Evolutionary conservation across 129 eudicot genomes (phyloP).

Genomic region (carrot (Daucus carota)): DH1_v3.0 NC_030385.2:28997501-28998000

Average conservation of each 20-base stretch:
- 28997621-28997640: background rate
- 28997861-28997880: slow-evolving; percentile 98
- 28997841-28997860: slow-evolving; percentile 92
- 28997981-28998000: background rate
- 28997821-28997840: slow-evolving; percentile 14
- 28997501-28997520: no score
- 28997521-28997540: background rate
- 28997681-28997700: slow-evolving; percentile 55
- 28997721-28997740: slow-evolving; percentile 75
- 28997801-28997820: background rate
- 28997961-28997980: slow-evolving; percentile 58
- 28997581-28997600: slow-evolving; percentile 81
- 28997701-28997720: slow-evolving; percentile 94
- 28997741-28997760: slow-evolving; percentile 95
- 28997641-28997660: slow-evolving; percentile 4
- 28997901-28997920: slow-evolving; percentile 85
- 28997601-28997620: slow-evolving; percentile 93
- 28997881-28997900: slow-evolving; percentile 99
- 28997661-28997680: background rate
- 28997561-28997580: slow-evolving; percentile 91
- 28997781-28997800: background rate
- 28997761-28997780: slow-evolving; percentile 19
- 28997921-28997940: slow-evolving; percentile 92
- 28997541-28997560: slow-evolving; percentile 5
- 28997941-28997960: slow-evolving; percentile 83